Base-by-base conservation (phyloP, 768 basidiomycete species). In the Austroboletus eburneus region DNA sequence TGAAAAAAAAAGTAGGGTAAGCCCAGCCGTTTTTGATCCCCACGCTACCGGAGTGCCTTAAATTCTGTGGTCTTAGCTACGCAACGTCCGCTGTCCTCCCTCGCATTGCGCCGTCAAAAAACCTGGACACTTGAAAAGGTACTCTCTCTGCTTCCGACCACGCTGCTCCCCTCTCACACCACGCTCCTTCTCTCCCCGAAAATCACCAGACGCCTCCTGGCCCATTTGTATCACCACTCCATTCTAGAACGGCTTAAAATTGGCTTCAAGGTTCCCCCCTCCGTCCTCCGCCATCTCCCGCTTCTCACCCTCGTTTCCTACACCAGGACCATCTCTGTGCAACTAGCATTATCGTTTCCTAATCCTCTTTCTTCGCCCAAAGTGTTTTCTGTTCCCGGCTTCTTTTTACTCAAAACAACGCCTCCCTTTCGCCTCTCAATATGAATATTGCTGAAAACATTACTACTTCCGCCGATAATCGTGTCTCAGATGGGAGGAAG, bases 151-250 rank as follows among this genome's bases (percentile, higher is more conserved):
- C 57, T 43, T 45, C 52, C n/a, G 45, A 39, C 56, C 22, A 16
- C 6, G n/a, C 52, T 18, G 37, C 52, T 46, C 39, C n/a, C 5
- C 14, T 9, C 54, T 54, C 50, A 56, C 52, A 39, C 42, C 34
- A 46, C 49, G 7, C 50, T 46, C 44, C 59, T 43, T 60, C 65
- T 64, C 43, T 50, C 41, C 52, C 46, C 34, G 14, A 56, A 44
- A 44, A 59, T 44, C 59, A 64, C 49, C 49, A 16, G 14, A 71
- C 76, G 72, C 71, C 67, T 62, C 69, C 62, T 67, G 72, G 75
- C 78, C 76, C 68, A 72, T 75, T 79, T 90, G 87, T 90, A 90
- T 63, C 82, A 88, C 74, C 85, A 87, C 71, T 80, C 76, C 78
- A 74, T 77, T 74, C 59, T 81, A 82, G 81, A 84, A 80, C 75